A percentile compares a stretch with the other conserved stretches of the same genome.
Evolutionary conservation across 73 alveolate genomes (phyloP).

Genomic region (Blepharisma japonicum): DNA sequence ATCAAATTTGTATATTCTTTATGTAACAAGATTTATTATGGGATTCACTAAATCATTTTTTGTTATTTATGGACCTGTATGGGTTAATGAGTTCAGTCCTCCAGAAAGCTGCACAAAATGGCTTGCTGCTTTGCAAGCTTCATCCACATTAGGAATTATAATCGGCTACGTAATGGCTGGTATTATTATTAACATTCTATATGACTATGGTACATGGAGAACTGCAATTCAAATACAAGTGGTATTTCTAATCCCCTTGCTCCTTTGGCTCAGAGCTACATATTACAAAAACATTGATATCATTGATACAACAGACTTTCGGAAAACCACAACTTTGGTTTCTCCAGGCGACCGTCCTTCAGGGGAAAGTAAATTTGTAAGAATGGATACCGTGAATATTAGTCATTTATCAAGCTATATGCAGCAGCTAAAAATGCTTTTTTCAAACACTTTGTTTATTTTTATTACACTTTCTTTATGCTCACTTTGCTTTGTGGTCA

Average conservation of each 20-base stretch:
- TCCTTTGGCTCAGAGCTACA: constrained; percentile 59
- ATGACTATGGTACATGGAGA: constrained; percentile 72
- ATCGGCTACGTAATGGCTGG: constrained; percentile 84
- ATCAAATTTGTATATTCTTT: constrained; percentile 50
- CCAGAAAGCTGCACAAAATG: constrained; percentile 75
- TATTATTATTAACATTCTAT: constrained; percentile 54
- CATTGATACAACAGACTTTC: constrained; percentile 50
- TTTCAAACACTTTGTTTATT: constrained; percentile 58
- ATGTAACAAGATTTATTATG: constrained; percentile 70
- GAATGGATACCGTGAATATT: constrained; percentile 7
- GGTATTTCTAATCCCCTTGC: constrained; percentile 57
- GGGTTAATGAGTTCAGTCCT: constrained; percentile 95
- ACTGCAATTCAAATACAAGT: constrained; percentile 84
- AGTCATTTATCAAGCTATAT: not conserved
- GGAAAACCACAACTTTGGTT: constrained; percentile 43
- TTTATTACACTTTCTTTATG: constrained; percentile 75
- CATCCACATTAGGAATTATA: constrained; percentile 82
- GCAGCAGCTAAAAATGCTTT: constrained; percentile 34
- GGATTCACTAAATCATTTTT: constrained; percentile 88
- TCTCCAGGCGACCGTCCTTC: constrained; percentile 31
- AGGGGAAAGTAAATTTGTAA: constrained; percentile 36
- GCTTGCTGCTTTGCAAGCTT: constrained; percentile 92
- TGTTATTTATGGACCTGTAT: constrained; percentile 90
- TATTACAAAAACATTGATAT: constrained; percentile 69
- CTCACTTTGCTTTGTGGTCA: constrained; percentile 80